Base-by-base conservation (phyloP, 1,284 basidiomycete species). In the Grifola frondosa region DNA sequence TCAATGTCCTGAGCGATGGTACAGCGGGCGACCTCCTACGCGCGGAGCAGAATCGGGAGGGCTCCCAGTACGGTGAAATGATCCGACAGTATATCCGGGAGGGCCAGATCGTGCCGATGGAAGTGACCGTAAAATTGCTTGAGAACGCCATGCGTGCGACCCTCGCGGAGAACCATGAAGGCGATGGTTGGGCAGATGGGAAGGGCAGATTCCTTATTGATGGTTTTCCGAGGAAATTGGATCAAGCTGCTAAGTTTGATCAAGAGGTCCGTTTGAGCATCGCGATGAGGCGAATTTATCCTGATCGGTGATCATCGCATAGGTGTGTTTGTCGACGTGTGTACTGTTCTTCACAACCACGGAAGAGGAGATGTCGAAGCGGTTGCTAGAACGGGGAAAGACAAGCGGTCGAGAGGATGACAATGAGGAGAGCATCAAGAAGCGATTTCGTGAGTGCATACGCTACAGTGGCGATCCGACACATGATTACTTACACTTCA, bases 191-290 rank as follows among this genome's bases (percentile, higher is more conserved):
- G 93, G 63, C 66, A 20, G 71, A 80, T 37, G 91, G 87, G 30
- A 75, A 74, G 46, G 91, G 90, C 29, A 81, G 92, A 36, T 99
- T 99, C 76, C 77, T 99, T 52, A 87, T 99, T 54, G 97, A 99
- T 57, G 97, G 97, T 4, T 99, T 99, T 73, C 97, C 97, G 33
- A 80, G 97, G 49, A 92, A 97, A 76, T 94, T 99, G 92, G 97
- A 99, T 66, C 97, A 99, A 70, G 96, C 96, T 0, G 56, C 87
- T 61, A 86, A 86, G 67, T 99, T 99, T 61, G 97, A 99, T 62
- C 74, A 91, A 60, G 78, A 83, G 37, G 95, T 95, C 57, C 57
- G 80, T 69, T 15, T 11, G 34, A 40, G 23, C n/a, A n/a, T n/a
- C n/a, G n/a, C n/a, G n/a, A n/a, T n/a, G n/a, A n/a, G n/a, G n/a